These are phyloP conservation scores for Spathaspora hagerdaliae DNA, from an alignment of 805 yeast genomes.

Conservation along the genomic window DNA sequence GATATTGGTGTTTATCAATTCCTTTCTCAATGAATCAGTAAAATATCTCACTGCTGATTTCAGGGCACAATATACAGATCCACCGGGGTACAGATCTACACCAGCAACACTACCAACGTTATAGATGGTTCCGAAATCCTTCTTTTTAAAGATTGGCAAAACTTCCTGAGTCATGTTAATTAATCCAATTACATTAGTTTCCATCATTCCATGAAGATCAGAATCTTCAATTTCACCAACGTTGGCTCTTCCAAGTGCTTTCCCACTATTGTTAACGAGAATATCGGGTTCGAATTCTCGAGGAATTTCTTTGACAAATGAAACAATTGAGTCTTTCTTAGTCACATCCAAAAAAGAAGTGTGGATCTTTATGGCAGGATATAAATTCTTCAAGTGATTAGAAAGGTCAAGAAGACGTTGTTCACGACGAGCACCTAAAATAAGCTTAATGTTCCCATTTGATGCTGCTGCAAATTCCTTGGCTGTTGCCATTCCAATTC, in stretches of 20 bases:
- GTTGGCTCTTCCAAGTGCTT: conserved; percentile 29
- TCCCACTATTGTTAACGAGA: conserved; percentile 37
- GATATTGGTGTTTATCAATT: conserved; percentile 30
- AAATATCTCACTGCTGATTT: conserved; percentile 35
- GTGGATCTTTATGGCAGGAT: conserved; percentile 25
- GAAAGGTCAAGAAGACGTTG: conserved; percentile 23
- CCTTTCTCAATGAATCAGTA: conserved; percentile 32
- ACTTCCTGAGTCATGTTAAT: conserved; percentile 34
- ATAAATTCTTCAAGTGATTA: conserved; percentile 18
- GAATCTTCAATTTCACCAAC: conserved; percentile 28
- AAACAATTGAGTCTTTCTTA: conserved; percentile 19
- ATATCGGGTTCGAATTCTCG: conserved; percentile 34
- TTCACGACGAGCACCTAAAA: conserved; percentile 37
- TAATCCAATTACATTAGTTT: conserved; percentile 35
- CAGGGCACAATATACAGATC: conserved; percentile 35
- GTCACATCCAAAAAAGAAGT: conserved; percentile 30
- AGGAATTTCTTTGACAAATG: conserved; percentile 28
- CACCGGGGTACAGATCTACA: conserved; percentile 35
- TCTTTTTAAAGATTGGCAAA: conserved; percentile 33
- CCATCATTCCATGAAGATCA: conserved; percentile 33
- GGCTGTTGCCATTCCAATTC: conserved; percentile 43
- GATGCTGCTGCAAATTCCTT: conserved; percentile 36
- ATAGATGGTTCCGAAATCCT: conserved; percentile 33
- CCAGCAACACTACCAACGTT: conserved; percentile 39
- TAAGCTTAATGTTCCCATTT: conserved; percentile 31